Evolutionary conservation across 805 yeast genomes (phyloP).

Genomic region (Alloascoidea hylecoeti): DNA sequence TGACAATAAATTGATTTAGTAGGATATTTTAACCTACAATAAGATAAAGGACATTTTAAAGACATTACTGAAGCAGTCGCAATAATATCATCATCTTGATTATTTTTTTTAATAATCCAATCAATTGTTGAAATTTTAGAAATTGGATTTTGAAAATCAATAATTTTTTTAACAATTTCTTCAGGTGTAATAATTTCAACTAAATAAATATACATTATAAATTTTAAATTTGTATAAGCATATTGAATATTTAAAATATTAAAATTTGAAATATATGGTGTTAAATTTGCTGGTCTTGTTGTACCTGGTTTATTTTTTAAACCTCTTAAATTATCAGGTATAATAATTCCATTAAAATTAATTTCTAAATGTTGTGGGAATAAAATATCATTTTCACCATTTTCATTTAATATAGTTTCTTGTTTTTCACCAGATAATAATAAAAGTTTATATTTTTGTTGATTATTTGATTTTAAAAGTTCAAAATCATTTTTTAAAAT

Average conservation of each 20-base stretch:
- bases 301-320: conserved; percentile 67
- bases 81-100: conserved; percentile 58
- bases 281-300: conserved; percentile 69
- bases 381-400: conserved; percentile 22
- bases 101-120: conserved; percentile 24
- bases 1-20: conserved; percentile 55
- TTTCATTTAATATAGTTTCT: conserved; percentile 7
- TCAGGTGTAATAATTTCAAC: conserved; percentile 34
- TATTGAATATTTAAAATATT: conserved; percentile 41
- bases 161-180: conserved; percentile 24
- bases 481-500: conserved; percentile 27
- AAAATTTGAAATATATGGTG: conserved; percentile 25
- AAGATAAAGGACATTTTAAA: conserved; percentile 69
- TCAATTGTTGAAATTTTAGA: conserved; percentile 32
- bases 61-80: conserved; percentile 54
- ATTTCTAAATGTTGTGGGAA: conserved; percentile 68
- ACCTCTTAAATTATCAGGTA: conserved; percentile 53
- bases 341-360: conserved; percentile 33
- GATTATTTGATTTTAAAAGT: conserved; percentile 17
- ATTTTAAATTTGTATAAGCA: conserved; percentile 39
- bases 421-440: conserved; percentile 31
- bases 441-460: conserved; percentile 24
- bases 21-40: conserved; percentile 56
- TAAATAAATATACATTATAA: conserved; percentile 39
- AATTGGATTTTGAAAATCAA: conserved; percentile 36